Evolutionary conservation across 768 basidiomycete species (phyloP).

Genomic region (Macrolepiota dolichaula): DNA sequence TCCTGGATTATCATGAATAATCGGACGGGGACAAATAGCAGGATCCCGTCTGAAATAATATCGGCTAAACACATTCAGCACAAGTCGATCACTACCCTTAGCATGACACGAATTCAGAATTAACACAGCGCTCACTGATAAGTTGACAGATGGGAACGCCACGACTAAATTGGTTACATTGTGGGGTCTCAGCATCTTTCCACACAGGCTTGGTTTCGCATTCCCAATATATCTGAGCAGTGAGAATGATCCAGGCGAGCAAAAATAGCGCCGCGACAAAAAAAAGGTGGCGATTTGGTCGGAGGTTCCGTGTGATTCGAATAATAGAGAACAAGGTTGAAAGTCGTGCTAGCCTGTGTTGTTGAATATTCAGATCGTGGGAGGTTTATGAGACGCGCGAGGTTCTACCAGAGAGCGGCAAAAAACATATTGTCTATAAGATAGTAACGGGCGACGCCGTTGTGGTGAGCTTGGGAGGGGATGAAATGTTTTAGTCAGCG

Average conservation of each 20-base stretch:
- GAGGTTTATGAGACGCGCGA: not conserved
- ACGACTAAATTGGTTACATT: not conserved
- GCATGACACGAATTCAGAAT: not conserved
- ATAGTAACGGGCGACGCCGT: slow-evolving; percentile 28
- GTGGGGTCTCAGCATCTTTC: not conserved
- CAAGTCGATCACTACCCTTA: not conserved
- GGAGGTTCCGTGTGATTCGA: slow-evolving; percentile 37
- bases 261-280: slow-evolving; percentile 28
- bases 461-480: not conserved
- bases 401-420: slow-evolving; percentile 31
- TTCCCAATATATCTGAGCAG: slow-evolving; percentile 43
- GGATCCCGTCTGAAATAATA: slow-evolving; percentile 38
- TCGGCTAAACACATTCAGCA: slow-evolving; percentile 32
- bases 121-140: not conserved
- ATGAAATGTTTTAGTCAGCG: not conserved
- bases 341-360: not conserved
- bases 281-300: not conserved
- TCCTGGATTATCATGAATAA: slow-evolving; percentile 41
- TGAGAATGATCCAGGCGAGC: slow-evolving; percentile 29
- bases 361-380: not conserved
- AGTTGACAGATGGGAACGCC: slow-evolving; percentile 1
- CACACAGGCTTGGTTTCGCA: slow-evolving; percentile 29
- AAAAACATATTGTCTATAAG: slow-evolving; percentile 35
- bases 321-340: slow-evolving; percentile 40
- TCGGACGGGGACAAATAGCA: slow-evolving; percentile 41